phyloP scores from a whole-genome alignment of 495 filamentous ascomycete genomes.

The Oidiodendron maius region DNA sequence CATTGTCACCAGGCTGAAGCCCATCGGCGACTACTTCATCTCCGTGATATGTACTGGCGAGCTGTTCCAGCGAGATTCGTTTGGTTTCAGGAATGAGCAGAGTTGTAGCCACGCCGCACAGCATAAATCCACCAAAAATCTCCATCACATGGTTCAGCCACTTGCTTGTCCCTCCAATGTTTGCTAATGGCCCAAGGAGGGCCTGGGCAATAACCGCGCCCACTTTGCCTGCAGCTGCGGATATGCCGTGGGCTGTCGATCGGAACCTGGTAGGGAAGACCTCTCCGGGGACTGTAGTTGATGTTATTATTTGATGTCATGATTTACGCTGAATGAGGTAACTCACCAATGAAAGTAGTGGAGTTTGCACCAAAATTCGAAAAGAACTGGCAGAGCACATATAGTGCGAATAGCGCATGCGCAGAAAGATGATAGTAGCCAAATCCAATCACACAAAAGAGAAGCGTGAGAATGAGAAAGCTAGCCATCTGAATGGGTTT shows the following conservation, averaged over 20 bases:
- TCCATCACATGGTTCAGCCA: conserved; percentile 76
- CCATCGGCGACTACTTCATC: no score
- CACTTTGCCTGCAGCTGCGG: conserved; percentile 74
- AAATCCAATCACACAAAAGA: conserved; percentile 70
- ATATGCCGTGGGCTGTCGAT: conserved; percentile 77
- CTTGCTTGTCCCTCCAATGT: conserved; percentile 34
- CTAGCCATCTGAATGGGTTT: conserved; percentile 64
- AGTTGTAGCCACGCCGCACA: conserved; percentile 58
- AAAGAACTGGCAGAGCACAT: conserved; percentile 73
- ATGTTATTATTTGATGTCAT: conserved; percentile 74
- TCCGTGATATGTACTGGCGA: no score
- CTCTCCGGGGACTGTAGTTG: conserved; percentile 84
- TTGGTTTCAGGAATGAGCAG: conserved; percentile 68
- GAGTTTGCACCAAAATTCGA: conserved; percentile 65
- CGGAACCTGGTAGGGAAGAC: conserved; percentile 82
- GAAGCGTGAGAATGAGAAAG: conserved; percentile 58
- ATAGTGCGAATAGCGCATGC: conserved; percentile 48
- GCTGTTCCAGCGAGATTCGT: conserved; percentile 30
- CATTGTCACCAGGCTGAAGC: no score
- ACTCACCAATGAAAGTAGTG: not conserved
- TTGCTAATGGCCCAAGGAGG: conserved; percentile 42
- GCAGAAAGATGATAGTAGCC: conserved; percentile 49
- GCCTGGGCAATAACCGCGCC: conserved; percentile 60
- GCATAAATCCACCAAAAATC: conserved; percentile 76
- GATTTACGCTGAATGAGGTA: conserved; percentile 71